Base-by-base conservation (phyloP, 2,329 filamentous ascomycete species). In the Aspergillus eucalypticola region DNA sequence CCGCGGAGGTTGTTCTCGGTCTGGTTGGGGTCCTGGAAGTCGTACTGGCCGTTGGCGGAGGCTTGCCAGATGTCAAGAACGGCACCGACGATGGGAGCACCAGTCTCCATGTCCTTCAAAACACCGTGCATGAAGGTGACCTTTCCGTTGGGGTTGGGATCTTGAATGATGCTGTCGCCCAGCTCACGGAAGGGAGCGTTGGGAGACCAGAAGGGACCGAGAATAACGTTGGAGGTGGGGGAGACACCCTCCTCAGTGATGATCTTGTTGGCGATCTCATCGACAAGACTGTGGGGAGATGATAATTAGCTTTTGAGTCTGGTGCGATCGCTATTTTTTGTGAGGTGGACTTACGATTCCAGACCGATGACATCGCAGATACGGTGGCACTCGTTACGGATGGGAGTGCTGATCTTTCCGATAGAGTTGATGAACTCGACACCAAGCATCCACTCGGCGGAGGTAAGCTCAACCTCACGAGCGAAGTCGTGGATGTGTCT, bases 11-110 rank as follows among this genome's bases (percentile, higher is more conserved):
- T 92, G 83, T 91, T 89, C 72, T 86, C 85, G 53, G 79, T 78
- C 81, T 91, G 88, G 78, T 86, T 86, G 59, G 88, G 88, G 75
- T 91, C 89, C 76, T 90, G 88, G 82, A 89, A 86, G 71, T 90
- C 88, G 81, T 91, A 91, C 73, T 88, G 87, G 74, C 88, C 89
- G 78, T 91, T 91, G 75, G 87, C 82, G 66, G 85, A 88, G 54
- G 89, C 88, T 73, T 92, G 88, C 89, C 89, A 92, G 80, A 91
- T 88, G 73, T 92, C 90, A 69, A 92, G 86, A 64, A 90, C 86
- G 67, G 88, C 89, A 69, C 82, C 80, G 57, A 82, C 83, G 69
- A 92, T 87, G 63, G 86, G 86, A 77, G 84, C 83, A 71, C 86
- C 85, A 60, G 88, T 90, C 64, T 84, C 79, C 66, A 88, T 79